Base-by-base conservation (phyloP, 805 yeast species). In the Zygoascus biomembranicola region DNA sequence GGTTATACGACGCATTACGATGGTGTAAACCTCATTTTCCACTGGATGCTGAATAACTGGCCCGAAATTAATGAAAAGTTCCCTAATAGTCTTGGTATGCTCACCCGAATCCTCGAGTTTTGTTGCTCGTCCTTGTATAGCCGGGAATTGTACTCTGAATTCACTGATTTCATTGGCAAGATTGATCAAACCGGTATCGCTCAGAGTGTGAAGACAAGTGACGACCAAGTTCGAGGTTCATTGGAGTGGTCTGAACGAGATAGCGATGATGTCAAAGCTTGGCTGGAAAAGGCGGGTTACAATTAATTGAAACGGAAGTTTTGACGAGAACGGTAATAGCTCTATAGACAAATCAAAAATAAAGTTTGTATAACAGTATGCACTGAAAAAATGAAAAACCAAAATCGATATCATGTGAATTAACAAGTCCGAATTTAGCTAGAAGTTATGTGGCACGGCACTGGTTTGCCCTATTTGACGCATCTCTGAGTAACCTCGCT, bases 1-100 rank as follows among this genome's bases (percentile, higher is more conserved):
- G n/a, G n/a, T n/a, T n/a, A n/a, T n/a, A n/a, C n/a, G n/a, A n/a
- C n/a, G 28, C 28, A 23, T 23, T 23, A 23, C 28, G 28, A 23
- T 23, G 82, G 53, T 86, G 73, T 85, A 55, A 79, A 80, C 59
- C 37, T 32, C 23, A 70, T 84, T 60, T 90, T 90, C 87, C 53
- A 63, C 16, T 94, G 96, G 96, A 63, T 68, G n/a, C 76, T 77
- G 61, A 63, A 55, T 11, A 84, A 90, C 69, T 92, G 95, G 92
- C 89, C 81, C 53, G 77, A 73, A 46, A 65, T 92, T 56, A 71
- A 71, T 61, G 76, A 80, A 66, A 73, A 77, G 63, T 77, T 88
- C 66, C 96, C 97, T 50, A 88, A 95, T 14, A 85, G 88, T 13
- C 77, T 85, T 58, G 76, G 88, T 26, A 81, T 90, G 88, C 75